Base-by-base conservation (phyloP, 352 stramenopile genomes). In the Peronospora belbahrii region DNA sequence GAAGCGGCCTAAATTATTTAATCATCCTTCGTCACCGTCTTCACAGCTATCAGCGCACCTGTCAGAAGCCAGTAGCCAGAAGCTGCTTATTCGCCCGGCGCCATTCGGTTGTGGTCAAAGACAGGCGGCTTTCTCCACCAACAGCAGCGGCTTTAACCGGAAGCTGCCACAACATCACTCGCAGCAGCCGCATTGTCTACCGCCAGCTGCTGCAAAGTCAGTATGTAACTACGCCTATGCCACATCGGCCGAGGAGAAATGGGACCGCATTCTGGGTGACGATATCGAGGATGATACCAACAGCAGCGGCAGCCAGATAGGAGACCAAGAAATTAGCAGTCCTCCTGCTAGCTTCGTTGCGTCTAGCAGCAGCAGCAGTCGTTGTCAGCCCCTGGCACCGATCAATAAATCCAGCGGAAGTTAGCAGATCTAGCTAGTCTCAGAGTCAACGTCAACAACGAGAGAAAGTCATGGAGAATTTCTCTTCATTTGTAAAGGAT, bases 231-330 rank as follows among this genome's bases (percentile, higher is more conserved):
- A 58, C 27, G 41, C 45, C 18, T 58, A 60, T 31, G 62, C 65
- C 4, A 67, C 44, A 0, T 69, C 34, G 22, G 71, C 62, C 2
- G 76, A 88, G 59, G 73, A 83, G 37, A 88, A 88, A 49, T 88
- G 76, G 76, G 76, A 88, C 54, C 66, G 65, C 19, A 88, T 88
- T 38, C 59, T 88, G 20, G 25, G 20, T 7, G 44, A 56, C 30
- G 66, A 83, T 35, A 45, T 77, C 11, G 59, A 66, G 15, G 44
- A 66, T 20, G 41, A 46, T 20, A 38, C 20, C 27, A 45, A 50
- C 22, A 53, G 38, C 11, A 39, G 15, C 18, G 34, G 24, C 33
- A 36, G 34, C 33, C 51, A 58, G 27, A 54, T 32, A 52, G 36
- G 23, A 17, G 48, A 52, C 17, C 28, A 56, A 6, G 37, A 36